Conservation (phyloP, 2,329 filamentous ascomycete species). For the Dothideomycetes sp. region DNA sequence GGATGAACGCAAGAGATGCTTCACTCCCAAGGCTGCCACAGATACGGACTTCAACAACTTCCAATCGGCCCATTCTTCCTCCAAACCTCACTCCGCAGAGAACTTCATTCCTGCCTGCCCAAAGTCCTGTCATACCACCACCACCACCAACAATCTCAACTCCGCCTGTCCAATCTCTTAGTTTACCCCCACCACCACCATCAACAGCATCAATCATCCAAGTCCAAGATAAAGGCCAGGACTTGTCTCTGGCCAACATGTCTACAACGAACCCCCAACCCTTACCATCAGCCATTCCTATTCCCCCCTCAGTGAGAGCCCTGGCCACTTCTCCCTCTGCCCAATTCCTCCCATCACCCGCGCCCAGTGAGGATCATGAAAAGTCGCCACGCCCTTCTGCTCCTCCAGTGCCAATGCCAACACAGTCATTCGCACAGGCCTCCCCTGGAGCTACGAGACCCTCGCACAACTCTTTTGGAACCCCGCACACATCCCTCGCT, state of each 20-base stretch:
- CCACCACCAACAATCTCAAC: background rate
- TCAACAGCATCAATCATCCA: background rate
- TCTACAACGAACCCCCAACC: background rate
- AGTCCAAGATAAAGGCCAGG: background rate
- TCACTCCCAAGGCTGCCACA: too few species aligned
- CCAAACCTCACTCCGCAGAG: constrained; percentile 3
- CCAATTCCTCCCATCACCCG: constrained; percentile 11
- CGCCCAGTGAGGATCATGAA: constrained; percentile 6
- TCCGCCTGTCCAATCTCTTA: too few species aligned
- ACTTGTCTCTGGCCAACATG: background rate
- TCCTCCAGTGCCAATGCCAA: background rate
- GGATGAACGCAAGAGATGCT: too few species aligned
- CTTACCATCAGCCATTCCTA: background rate
- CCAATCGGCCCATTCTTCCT: background rate
- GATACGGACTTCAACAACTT: too few species aligned
- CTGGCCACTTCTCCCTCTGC: background rate
- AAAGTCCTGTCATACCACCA: background rate
- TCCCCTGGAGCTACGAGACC: too few species aligned
- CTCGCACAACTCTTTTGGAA: background rate
- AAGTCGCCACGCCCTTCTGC: constrained; percentile 4
- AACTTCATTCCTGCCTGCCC: background rate
- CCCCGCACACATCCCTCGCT: background rate
- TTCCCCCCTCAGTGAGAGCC: background rate
- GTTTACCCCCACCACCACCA: too few species aligned
- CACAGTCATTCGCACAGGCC: too few species aligned